A percentile compares a stretch with the other conserved stretches of the same genome.
Evolutionary conservation across 257 asterid species (phyloP).

Genomic region (Thymus mandschuricus): DNA sequence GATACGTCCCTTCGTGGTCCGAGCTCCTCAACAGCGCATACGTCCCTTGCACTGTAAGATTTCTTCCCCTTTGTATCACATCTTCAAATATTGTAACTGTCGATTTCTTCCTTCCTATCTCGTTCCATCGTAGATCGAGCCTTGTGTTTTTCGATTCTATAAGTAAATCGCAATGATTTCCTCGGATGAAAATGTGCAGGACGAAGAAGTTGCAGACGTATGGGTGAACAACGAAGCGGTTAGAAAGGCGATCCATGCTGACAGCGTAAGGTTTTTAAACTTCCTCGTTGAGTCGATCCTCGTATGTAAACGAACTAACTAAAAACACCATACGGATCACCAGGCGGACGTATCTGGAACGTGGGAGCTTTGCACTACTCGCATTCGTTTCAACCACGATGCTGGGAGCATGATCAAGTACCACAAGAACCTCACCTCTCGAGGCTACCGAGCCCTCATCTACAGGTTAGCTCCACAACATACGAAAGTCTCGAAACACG

Average conservation of each 20-base stretch:
- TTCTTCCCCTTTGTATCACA: no score
- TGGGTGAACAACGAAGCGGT: conserved; percentile 85
- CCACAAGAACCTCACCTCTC: conserved; percentile 81
- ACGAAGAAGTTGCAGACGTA: conserved; percentile 75
- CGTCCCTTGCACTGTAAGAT: conserved; percentile 79
- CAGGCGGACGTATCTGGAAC: conserved; percentile 55
- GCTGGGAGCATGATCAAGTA: conserved; percentile 94
- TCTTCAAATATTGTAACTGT: no score
- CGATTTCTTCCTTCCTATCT: no score
- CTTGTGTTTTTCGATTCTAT: no score
- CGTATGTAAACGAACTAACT: conserved; percentile 10
- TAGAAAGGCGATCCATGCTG: conserved; percentile 90
- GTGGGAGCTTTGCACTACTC: conserved; percentile 78
- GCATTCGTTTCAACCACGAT: conserved; percentile 64
- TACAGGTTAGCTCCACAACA: conserved; percentile 49
- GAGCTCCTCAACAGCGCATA: conserved; percentile 49
- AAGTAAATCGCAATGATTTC: background rate
- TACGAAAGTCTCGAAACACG: background rate
- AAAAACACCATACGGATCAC: conserved; percentile 19
- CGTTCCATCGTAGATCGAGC: no score
- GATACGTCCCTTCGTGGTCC: conserved; percentile 91
- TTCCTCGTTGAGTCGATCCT: conserved; percentile 19
- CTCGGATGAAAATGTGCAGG: conserved; percentile 41
- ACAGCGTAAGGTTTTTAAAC: conserved; percentile 54
- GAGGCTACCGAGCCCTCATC: conserved; percentile 87